phyloP scores from a whole-genome alignment of 2,329 filamentous ascomycete species.

The Metarhizium anisopliae region DNA sequence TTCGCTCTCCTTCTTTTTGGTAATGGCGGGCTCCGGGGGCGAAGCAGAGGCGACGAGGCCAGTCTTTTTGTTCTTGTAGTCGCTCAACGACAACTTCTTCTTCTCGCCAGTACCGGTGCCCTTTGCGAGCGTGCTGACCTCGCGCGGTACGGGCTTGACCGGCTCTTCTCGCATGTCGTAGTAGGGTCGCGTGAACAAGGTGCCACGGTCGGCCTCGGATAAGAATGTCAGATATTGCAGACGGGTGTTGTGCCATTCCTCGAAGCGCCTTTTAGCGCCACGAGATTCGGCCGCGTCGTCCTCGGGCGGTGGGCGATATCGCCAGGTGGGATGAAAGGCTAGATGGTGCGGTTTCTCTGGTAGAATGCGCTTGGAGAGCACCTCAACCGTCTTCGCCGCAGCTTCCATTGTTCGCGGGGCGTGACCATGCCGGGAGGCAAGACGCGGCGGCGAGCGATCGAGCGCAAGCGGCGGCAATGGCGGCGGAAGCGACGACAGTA shows the following conservation, averaged over 20 bases:
- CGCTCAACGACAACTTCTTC: conserved; percentile 50
- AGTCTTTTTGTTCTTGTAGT: conserved; percentile 48
- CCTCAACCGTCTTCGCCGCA: conserved; percentile 47
- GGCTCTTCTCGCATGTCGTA: conserved; percentile 49
- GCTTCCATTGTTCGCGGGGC: conserved; percentile 45
- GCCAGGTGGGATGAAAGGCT: conserved; percentile 37
- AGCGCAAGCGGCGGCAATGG: background rate
- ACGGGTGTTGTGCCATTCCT: conserved; percentile 40
- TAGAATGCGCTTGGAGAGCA: conserved; percentile 41
- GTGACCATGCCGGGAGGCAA: conserved; percentile 26
- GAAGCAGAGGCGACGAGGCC: conserved; percentile 23
- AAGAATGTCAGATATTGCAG: conserved; percentile 50
- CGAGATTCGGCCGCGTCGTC: conserved; percentile 20
- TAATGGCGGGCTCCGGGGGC: conserved; percentile 24
- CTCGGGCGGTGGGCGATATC: conserved; percentile 35
- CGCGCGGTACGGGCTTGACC: conserved; percentile 27
- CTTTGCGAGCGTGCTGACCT: conserved; percentile 30
- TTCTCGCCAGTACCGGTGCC: conserved; percentile 33
- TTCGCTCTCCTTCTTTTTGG: conserved; percentile 22
- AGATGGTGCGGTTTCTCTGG: conserved; percentile 46
- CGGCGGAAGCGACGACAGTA: background rate
- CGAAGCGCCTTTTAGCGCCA: conserved; percentile 22
- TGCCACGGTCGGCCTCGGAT: conserved; percentile 48
- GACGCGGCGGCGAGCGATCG: conserved; percentile 6
- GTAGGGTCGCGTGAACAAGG: conserved; percentile 46